phyloP scores from a whole-genome alignment of 768 basidiomycete species.

The Mycena crocata region DNA sequence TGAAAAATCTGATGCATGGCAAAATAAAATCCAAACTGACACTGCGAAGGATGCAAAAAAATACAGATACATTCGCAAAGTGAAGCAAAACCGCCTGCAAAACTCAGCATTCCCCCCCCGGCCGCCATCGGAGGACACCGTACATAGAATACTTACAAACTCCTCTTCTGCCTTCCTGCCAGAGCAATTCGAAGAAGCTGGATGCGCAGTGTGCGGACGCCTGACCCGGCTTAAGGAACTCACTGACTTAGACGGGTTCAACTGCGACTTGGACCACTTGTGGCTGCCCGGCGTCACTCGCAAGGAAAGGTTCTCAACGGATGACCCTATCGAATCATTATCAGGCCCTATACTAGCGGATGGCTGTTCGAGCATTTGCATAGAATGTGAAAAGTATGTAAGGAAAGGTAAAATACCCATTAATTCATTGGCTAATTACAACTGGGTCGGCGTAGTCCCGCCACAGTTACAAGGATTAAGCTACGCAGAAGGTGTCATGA shows the following conservation, averaged over 20 bases:
- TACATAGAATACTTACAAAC: background rate
- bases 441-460: background rate
- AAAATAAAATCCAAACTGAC: background rate
- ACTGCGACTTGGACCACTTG: background rate
- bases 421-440: background rate
- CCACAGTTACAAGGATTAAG: background rate
- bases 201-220: background rate
- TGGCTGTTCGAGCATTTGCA: background rate
- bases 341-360: background rate
- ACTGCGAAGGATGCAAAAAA: background rate
- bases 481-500: background rate
- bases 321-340: background rate
- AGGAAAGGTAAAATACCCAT: background rate
- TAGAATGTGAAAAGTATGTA: background rate
- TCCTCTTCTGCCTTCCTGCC: background rate
- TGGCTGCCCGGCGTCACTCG: background rate
- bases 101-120: background rate
- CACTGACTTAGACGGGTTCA: background rate
- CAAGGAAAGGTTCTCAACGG: background rate
- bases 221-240: background rate
- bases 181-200: background rate
- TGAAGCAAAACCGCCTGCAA: background rate
- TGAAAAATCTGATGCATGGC: background rate
- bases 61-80: background rate
- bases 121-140: background rate